Evolutionary conservation across 2,329 filamentous ascomycete species (phyloP), one percentile per base, ranked within the genome.

Genomic region (Dothistroma septosporum): DNA sequence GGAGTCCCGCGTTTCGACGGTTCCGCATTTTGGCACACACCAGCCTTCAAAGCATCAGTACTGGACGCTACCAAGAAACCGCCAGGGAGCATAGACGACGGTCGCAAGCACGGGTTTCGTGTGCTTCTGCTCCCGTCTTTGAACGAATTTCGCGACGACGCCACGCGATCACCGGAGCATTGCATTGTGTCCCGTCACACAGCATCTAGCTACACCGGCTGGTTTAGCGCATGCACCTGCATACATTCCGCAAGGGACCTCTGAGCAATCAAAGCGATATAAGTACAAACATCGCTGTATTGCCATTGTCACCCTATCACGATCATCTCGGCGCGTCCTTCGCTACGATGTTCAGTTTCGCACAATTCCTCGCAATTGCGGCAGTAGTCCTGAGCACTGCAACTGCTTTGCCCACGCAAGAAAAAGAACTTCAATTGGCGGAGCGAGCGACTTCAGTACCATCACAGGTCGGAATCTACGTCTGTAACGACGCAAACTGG

Each of bases 401-500:
- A 4, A 44, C 48, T 44, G 63, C 63, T 2, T 21, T 60, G 12
- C 63, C 63, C 5, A 33, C 53, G 8, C 50, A 37, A 21, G 50
- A 53, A 31, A 41, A 37, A 41, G 41, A 37, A 7, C 49, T 19
- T 1, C 8, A 35, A 0, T 55, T 64, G 19, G 57, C 59, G 24
- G 7, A 55, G n/a, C 57, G 61, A 32, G 60, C 63, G 21, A 57
- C 62, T 7, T 33, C 37, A 4, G 65, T 60, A 33, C 65, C 65
- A 10, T 58, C 61, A 8, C 28, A 53, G 2, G 57, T 67, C n/a
- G 63, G 63, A 5, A 12, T 67, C 14, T 67, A 63, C 60, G n/a
- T 67, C 7, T 67, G 65, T 56, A 57, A 57, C 2, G 60, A 66
- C 31, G 44, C 59, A 14, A 48, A 61, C n/a, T 67, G 63, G 64